Base-by-base conservation (phyloP, 768 basidiomycete species). In the Kwoniella bestiolae region DNA sequence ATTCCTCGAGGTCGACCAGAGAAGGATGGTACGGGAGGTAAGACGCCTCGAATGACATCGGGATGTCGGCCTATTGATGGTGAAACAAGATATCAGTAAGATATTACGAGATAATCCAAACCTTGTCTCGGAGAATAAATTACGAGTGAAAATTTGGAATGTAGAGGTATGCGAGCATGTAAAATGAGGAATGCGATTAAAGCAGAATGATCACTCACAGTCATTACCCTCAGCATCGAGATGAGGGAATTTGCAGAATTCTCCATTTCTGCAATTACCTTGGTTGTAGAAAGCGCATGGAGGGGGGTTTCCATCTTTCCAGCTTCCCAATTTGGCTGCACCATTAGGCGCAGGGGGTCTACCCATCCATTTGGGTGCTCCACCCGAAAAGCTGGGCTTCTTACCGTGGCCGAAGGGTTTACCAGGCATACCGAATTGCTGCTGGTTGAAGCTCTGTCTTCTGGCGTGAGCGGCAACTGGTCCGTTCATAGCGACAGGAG, bases 221-320 rank as follows among this genome's bases (percentile, higher is more conserved):
- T 82, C 81, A 56, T 71, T 75, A 28, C 81, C 81, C 51, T 80
- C 76, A 8, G 74, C 69, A 45, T 74, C 72, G 28, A 82, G 61
- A 60, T 82, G 81, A 51, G 81, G 80, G 72, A 82, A 82, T 45
- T 80, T 79, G 68, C 81, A 82, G 69, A 77, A 76, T 23, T 81
- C 78, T 12, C 75, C 77, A 60, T 76, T 81, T 56, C 76, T 73
- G 56, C 80, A 81, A 59, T 79, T 81, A 44, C 61, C 74, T 56
- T 77, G 73, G n/a, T 29, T 56, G 74, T 76, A 78, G 67, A 79
- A 81, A 21, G 73, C 71, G 53, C 76, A 79, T 9, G 78, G 68
- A 41, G 79, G 79, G 2, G 79, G 80, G 29, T 71, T 63, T 16
- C 77, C 76, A 51, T 79, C 77, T 52, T 74, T 79, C 74, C 79